phyloP scores from a whole-genome alignment of 805 yeast genomes.

The Candida saitoana region DNA sequence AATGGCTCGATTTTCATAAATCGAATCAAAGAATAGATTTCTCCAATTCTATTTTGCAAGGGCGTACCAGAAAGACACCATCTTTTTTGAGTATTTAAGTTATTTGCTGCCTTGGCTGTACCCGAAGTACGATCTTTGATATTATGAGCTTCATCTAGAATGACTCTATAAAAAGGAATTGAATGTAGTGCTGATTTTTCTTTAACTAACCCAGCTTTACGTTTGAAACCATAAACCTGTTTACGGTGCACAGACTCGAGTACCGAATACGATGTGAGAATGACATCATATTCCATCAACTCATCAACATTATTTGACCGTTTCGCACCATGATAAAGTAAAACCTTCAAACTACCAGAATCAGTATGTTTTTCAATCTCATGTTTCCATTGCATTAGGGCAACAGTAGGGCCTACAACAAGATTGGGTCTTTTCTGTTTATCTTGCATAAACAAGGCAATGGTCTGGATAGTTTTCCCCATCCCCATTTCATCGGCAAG shows the following conservation, averaged over 20 bases:
- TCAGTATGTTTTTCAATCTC: constrained; percentile 83
- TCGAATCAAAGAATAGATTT: constrained; percentile 86
- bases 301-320: constrained; percentile 57
- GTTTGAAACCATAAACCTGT: constrained; percentile 75
- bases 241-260: constrained; percentile 82
- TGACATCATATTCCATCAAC: constrained; percentile 64
- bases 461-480: constrained; percentile 98
- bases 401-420: constrained; percentile 98
- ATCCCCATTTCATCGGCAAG: constrained; percentile 99
- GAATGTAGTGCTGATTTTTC: constrained; percentile 74
- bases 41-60: constrained; percentile 93
- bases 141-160: constrained; percentile 95
- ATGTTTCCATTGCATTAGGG: constrained; percentile 94
- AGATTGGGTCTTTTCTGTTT: constrained; percentile 65
- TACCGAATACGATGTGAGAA: constrained; percentile 89
- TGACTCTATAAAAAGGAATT: constrained; percentile 74
- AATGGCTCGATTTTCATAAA: constrained; percentile 83
- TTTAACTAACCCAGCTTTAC: constrained; percentile 66
- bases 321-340: constrained; percentile 82
- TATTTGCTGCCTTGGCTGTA: constrained; percentile 88
- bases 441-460: constrained; percentile 77
- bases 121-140: constrained; percentile 93
- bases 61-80: constrained; percentile 98
- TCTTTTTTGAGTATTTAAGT: constrained; percentile 63
- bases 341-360: constrained; percentile 60